A percentile compares a stretch with the other conserved stretches of the same genome.
These are phyloP conservation scores for Silene noctiflora DNA, from an alignment of 179 eudicot genomes.

Conservation along the genomic window DNA sequence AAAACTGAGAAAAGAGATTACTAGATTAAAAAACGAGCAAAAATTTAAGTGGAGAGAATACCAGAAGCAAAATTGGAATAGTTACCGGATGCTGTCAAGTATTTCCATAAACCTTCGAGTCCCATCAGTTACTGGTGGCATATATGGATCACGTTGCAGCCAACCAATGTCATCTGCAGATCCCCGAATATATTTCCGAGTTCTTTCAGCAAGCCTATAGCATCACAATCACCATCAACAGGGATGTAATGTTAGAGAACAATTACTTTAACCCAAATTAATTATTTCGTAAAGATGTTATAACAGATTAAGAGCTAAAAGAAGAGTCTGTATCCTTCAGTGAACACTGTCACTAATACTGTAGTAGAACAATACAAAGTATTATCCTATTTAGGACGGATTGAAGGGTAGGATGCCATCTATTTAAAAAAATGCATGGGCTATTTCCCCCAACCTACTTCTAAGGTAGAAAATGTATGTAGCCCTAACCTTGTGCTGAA, in stretches of 20 bases:
- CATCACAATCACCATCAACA: conserved; percentile 11
- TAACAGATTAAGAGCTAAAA: neutral
- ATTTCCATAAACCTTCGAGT: conserved; percentile 77
- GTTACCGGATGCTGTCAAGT: conserved; percentile 66
- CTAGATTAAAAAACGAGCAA: neutral
- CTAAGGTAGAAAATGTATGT: neutral
- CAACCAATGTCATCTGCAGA: conserved; percentile 95
- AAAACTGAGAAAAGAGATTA: conserved; percentile 46
- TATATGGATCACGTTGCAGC: conserved; percentile 64
- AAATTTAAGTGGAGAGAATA: neutral
- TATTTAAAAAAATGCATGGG: neutral
- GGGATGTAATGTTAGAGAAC: neutral
- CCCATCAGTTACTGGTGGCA: conserved; percentile 84
- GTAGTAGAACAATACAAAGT: neutral
- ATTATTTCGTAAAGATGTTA: neutral
- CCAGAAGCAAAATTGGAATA: neutral
- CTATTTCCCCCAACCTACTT: neutral
- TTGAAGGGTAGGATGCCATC: neutral
- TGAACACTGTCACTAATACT: neutral
- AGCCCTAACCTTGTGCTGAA: neutral
- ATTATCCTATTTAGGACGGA: neutral
- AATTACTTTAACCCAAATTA: conserved; percentile 2
- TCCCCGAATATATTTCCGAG: conserved; percentile 67
- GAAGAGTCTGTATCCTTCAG: neutral
- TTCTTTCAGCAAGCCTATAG: conserved; percentile 64